Evolutionary conservation across 2,329 filamentous ascomycete genomes (phyloP), one percentile per base, ranked within the genome.

Genomic region (Xylariaceae sp.): DNA sequence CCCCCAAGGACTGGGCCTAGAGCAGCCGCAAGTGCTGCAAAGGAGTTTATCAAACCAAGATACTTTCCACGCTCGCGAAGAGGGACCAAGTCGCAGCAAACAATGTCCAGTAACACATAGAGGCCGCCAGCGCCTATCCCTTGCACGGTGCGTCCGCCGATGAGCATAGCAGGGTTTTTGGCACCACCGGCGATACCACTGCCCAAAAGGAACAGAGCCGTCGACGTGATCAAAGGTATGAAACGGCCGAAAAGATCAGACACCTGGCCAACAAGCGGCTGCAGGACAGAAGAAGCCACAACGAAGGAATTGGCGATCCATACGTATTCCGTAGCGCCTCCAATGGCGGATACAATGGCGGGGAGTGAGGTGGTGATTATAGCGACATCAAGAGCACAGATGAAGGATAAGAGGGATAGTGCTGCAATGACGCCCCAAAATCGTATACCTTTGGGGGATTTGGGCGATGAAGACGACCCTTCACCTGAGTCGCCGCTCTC

Each of bases 81-180:
- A 0, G 80, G 77, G 0, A 82, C 73, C 2, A 83, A 63, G 50
- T 83, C 81, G 41, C 72, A 78, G 14, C 80, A 69, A 9, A 84
- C 74, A 33, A 82, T 72, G 26, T 82, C 76, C 2, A 74, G 65
- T 1, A 82, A 67, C n/a, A 78, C 63, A 45, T 71, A 68, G 49
- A 65, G 40, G n/a, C 53, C 61, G 3, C 60, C 60, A 11, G 48
- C 16, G 0, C 65, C 65, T n/a, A 61, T 79, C 1, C 82, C 82
- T 54, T 84, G 80, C 1, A 83, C 48, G 1, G 11, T 23, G 3
- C 65, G 61, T 8, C 66, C 70, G 5, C 69, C 72, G 11, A 85
- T 79, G 7, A 85, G 66, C 56, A 77, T 73, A 0, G 61, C 62
- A 0, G 68, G 72, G 11, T 60, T 75, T 0, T 64, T 68, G 0